Percentiles rank a stretch among this genome's conserved stretches.
Evolutionary conservation across 345 rosid species (phyloP).

Genomic region (Brassica juncea): DNA sequence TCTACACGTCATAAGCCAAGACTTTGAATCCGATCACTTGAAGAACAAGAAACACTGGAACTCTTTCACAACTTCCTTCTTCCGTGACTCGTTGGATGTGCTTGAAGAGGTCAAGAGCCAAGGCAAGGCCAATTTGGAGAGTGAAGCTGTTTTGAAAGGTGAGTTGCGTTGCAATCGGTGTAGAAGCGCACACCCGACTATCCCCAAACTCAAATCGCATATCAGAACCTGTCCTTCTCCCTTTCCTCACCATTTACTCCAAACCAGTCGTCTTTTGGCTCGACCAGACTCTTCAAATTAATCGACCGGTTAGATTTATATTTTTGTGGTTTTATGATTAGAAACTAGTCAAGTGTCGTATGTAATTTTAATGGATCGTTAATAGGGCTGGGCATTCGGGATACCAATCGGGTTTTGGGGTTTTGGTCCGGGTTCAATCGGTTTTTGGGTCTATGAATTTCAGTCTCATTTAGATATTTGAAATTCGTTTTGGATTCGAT

Average conservation of each 20-base stretch:
- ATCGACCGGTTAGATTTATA: not conserved
- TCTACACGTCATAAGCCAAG: constrained; percentile 93
- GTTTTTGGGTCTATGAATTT: too few relatives aligned
- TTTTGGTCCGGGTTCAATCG: too few relatives aligned
- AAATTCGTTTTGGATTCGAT: too few relatives aligned
- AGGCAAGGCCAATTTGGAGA: constrained; percentile 56
- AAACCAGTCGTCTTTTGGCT: constrained; percentile 43
- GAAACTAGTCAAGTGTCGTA: not conserved
- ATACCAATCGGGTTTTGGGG: too few relatives aligned
- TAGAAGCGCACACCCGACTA: constrained; percentile 82
- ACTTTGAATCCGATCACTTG: constrained; percentile 71
- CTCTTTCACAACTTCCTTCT: constrained; percentile 75
- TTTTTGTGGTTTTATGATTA: not conserved
- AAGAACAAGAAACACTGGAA: constrained; percentile 97
- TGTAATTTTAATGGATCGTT: not conserved
- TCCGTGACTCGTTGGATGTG: constrained; percentile 80
- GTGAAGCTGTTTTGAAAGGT: constrained; percentile 50
- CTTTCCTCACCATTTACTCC: constrained; percentile 54
- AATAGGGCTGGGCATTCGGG: too few relatives aligned
- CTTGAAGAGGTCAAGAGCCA: constrained; percentile 62
- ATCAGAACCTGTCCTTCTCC: constrained; percentile 55
- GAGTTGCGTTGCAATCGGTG: constrained; percentile 90
- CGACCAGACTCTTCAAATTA: not conserved
- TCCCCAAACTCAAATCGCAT: constrained; percentile 83
- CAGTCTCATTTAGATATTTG: too few relatives aligned